Conservation (phyloP, 345 rosid species). For the Streptanthus diversifolius region DNA sequence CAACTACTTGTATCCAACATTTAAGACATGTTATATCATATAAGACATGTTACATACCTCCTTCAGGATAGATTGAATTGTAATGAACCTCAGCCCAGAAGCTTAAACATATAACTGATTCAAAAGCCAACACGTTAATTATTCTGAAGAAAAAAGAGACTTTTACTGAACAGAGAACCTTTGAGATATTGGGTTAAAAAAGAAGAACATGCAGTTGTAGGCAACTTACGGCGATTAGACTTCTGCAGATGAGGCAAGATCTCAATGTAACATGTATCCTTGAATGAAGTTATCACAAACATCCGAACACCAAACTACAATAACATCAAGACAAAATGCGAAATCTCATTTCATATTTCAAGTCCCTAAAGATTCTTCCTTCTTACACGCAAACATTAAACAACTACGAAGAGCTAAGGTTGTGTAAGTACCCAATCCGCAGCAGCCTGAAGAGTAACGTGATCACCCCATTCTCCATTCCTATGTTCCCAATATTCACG, state of each 20-base stretch:
- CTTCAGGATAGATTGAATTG: conserved; percentile 88
- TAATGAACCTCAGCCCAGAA: conserved; percentile 99
- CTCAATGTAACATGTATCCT: conserved; percentile 88
- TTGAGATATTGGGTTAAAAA: neutral
- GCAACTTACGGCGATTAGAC: conserved; percentile 67
- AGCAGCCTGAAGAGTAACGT: conserved; percentile 41
- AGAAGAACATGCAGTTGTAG: neutral
- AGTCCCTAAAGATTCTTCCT: neutral
- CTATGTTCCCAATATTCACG: conserved; percentile 4
- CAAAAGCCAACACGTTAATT: neutral
- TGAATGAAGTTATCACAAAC: conserved; percentile 84
- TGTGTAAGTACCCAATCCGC: conserved; percentile 33
- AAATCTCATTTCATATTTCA: neutral
- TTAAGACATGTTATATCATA: neutral
- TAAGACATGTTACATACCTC: conserved; percentile 45
- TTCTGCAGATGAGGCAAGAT: conserved; percentile 62
- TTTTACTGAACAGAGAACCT: neutral
- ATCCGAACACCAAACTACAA: conserved; percentile 87
- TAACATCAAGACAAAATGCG: neutral
- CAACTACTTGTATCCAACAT: neutral
- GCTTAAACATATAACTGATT: conserved; percentile 77
- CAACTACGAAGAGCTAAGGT: neutral
- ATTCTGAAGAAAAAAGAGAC: neutral
- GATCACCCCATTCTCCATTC: conserved; percentile 47
- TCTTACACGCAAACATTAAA: neutral